Evolutionary conservation across 768 basidiomycete genomes (phyloP), one percentile per base, ranked within the genome.

Genomic region (Roridomyces roridus): DNA sequence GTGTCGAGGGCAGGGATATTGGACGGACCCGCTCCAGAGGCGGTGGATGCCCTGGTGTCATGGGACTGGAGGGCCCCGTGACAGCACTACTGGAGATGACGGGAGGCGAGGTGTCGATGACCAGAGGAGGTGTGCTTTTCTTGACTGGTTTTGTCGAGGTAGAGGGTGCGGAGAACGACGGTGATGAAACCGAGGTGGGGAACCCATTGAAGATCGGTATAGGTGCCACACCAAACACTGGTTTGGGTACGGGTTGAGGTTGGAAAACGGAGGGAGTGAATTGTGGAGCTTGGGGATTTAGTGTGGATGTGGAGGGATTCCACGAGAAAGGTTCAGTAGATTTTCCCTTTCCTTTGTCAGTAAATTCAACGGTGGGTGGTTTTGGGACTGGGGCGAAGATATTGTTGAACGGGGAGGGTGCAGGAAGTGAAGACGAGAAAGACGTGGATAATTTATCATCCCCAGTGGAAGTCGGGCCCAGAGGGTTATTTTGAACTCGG

Each of bases 1-100:
- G 80, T 1, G 82, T 83, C 0, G 76, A 68, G 6, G 81, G 81
- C 3, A 83, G 70, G 7, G 83, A 79, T 31, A 84, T 78, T 6
- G 77, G 79, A 51, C 74, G 72, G 7, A 68, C 68, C 60, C 69
- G 76, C 7, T 69, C 62, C 11, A 78, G 65, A 8, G 72, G 74
- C 10, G 82, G 80, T 5, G 80, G 78, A 15, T 65, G 57, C 31
- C 53, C 59, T 2, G 80, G 76, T 1, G 68, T 65, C 40, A 56
- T 57, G 41, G 67, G 57, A 29, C 53, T 51, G 21, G 37, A 53
- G 6, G 51, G 49, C 15, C 52, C 55, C 23, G 43, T 23, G 20
- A 45, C 20, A 15, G 35, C 34, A 52, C 7, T 36, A 43, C 37
- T 21, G 48, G 37, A 24, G 46, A 17, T 20, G 31, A 49, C 23